Evolutionary conservation across 768 basidiomycete species (phyloP), one percentile per base, ranked within the genome.

Genomic region (Suillus lakei): DNA sequence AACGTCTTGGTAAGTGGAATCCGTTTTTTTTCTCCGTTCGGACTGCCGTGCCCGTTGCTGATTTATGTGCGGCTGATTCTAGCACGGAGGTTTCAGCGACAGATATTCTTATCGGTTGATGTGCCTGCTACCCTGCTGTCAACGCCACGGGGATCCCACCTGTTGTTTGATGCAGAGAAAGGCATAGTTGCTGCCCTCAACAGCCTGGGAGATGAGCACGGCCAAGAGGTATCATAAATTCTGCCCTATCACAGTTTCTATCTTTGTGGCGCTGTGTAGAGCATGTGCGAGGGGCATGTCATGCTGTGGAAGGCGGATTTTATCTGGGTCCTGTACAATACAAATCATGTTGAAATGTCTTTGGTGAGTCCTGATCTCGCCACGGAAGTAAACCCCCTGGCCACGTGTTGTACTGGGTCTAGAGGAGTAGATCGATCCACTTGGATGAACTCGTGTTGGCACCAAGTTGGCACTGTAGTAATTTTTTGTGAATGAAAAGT

Each of bases 81-180:
- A 93, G 92, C 91, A 28, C 84, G 78, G 69, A 84, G 90, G 18
- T 85, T 90, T 68, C 74, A 80, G 68, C 88, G 85, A 70, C 86
- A 89, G 74, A 86, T 95, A 62, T 91, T 91, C 77, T 73, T 94
- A 76, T 89, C 90, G 21, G 80, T 93, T 23, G 92, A 93, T 79
- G 66, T 88, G 61, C 78, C 78, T 9, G 72, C 77, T 23, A 69
- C 72, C 26, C 68, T 75, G 66, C 72, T 80, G 66, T 72, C 83
- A 15, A 70, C 85, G 74, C 83, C 83, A 61, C 80, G 85, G 67
- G 86, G 85, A 30, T 76, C 80, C 18, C 78, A 75, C 74, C 59
- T 89, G 64, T 43, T 85, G 70, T 71, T 89, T 48, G 85, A 83
- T 62, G 85, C 85, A 60, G 92, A 94, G 76, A 87, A 82, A 74